Base-by-base conservation (phyloP, 352 stramenopile genomes). In the Phytopythium cucurbitacearum region DNA sequence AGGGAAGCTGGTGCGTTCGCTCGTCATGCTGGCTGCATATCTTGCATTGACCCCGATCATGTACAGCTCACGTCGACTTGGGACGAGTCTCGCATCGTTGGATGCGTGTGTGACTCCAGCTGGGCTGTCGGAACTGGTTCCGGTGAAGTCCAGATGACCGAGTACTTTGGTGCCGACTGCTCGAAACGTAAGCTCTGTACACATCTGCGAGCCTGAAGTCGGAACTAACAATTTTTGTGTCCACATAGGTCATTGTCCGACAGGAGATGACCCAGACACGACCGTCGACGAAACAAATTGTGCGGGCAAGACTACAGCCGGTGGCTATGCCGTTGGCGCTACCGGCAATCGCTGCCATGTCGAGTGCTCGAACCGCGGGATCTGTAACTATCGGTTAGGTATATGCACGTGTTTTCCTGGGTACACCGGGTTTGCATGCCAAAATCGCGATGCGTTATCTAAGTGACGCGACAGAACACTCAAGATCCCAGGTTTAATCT, bases 301-400 rank as follows among this genome's bases (percentile, higher is more conserved):
- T 57, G 53, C 70, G 0, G 76, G 72, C 33, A 68, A 74, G 11
- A 57, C 57, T 10, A 65, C 80, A 2, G 57, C 67, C 1, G 78
- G 69, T 9, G 70, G 81, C 3, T 64, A 64, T 8, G 57, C 56
- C 0, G 51, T 73, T 2, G 88, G 88, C 1, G 54, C 40, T 6
- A 37, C 59, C 33, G 86, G 86, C 10, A 98, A 98, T 66, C 40
- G 90, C 9, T 98, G 91, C 60, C 85, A 97, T 38, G 71, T 95
- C 12, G 91, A 98, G 53, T 98, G 92, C 64, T 95, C 82, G 9
- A 97, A 97, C 59, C 86, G 91, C 8, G 92, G 94, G 5, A 65
- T 90, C 9, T 98, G 92, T 66, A 75, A 97, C 73, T 95, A 96
- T 65, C 67, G 58, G 33, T 80, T 53, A 2, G 91, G 91, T 1